A percentile compares a stretch with the other conserved stretches of the same genome.
These are phyloP conservation scores for Turritis glabra DNA, from an alignment of 345 rosid species.

Conservation along the genomic window DNA sequence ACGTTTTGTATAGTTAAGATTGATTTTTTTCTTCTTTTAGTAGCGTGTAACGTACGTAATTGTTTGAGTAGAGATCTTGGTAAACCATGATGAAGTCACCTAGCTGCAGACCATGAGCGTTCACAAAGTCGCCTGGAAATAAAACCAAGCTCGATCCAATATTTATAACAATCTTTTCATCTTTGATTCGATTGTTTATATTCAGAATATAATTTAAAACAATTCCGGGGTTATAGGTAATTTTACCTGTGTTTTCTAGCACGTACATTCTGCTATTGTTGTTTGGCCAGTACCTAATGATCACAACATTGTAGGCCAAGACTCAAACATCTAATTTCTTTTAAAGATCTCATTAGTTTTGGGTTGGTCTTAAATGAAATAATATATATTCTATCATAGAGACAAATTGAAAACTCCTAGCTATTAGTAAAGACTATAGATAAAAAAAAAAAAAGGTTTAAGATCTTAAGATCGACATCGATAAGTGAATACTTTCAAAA, in stretches of 20 bases:
- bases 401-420: neutral
- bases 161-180: neutral
- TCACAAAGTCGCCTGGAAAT: constrained; percentile 79
- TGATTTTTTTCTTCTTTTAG: neutral
- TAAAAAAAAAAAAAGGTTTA: neutral
- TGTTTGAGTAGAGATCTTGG: constrained; percentile 58
- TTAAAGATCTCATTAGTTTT: neutral
- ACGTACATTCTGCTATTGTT: constrained; percentile 98
- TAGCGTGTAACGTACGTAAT: constrained; percentile 55
- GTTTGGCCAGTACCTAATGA: constrained; percentile 94
- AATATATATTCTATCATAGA: neutral
- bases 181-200: neutral
- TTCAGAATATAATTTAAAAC: neutral
- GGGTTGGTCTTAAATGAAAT: neutral
- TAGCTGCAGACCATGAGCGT: constrained; percentile 65
- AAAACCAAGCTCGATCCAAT: neutral
- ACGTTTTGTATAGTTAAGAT: neutral
- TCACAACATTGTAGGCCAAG: constrained; percentile 14
- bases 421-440: neutral
- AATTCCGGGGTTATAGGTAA: neutral
- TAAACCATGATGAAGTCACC: constrained; percentile 87
- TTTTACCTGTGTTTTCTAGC: constrained; percentile 88
- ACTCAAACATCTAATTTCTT: constrained; percentile 11
- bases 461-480: neutral
- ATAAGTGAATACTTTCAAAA: neutral